These are phyloP conservation scores for Aspergillus novofumigatus DNA, from an alignment of 2,329 filamentous ascomycete species.

Conservation along the genomic window DNA sequence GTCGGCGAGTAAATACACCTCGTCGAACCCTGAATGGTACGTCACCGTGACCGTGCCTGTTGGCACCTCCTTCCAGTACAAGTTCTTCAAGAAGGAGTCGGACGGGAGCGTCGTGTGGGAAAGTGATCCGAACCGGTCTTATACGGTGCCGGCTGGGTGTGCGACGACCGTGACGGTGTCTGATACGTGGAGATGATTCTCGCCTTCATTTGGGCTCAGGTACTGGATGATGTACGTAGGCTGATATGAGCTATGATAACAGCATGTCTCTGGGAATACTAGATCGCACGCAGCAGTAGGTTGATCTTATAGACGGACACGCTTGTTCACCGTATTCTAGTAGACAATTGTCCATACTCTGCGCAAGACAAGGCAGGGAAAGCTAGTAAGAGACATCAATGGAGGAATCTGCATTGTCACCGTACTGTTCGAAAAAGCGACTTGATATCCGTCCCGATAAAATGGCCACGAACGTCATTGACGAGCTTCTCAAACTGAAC, in stretches of 20 bases:
- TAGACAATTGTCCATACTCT: too few relatives aligned
- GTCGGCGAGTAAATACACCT: slow-evolving; percentile 56
- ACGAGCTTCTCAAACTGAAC: not conserved
- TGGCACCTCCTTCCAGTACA: slow-evolving; percentile 60
- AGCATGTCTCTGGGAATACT: not conserved
- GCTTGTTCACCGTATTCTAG: too few relatives aligned
- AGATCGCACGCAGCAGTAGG: too few relatives aligned
- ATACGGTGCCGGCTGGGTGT: slow-evolving; percentile 39
- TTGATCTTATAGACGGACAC: too few relatives aligned
- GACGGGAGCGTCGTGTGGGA: slow-evolving; percentile 62
- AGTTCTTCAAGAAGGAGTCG: slow-evolving; percentile 56
- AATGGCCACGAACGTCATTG: not conserved
- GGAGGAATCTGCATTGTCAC: too few relatives aligned
- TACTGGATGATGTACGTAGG: not conserved
- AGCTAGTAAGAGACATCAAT: too few relatives aligned
- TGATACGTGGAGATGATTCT: slow-evolving; percentile 35
- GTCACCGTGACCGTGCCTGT: slow-evolving; percentile 52
- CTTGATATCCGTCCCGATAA: not conserved
- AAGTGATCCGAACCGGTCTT: slow-evolving; percentile 48
- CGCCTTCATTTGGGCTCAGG: too few relatives aligned
- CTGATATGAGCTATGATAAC: too few relatives aligned
- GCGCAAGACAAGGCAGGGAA: too few relatives aligned
- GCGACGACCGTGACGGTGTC: slow-evolving; percentile 29
- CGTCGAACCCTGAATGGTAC: slow-evolving; percentile 59
- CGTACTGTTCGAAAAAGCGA: too few relatives aligned